phyloP scores from a whole-genome alignment of 768 basidiomycete genomes.

The Xerocomellus dryophilus region DNA sequence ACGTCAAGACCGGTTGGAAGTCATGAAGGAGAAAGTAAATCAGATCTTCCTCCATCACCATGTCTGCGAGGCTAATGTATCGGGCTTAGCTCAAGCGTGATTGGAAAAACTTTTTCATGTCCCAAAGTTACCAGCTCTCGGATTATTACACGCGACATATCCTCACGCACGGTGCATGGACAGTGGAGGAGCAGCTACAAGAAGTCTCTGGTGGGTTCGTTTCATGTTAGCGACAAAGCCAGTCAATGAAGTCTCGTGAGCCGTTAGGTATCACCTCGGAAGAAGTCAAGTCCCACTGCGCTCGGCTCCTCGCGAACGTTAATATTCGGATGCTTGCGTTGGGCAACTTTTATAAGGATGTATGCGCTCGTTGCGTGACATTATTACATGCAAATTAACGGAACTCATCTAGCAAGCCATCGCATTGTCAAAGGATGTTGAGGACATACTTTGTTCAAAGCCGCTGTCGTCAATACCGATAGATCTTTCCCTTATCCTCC shows the following conservation, averaged over 20 bases:
- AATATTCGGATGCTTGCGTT: slow-evolving; percentile 71
- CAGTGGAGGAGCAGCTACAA: slow-evolving; percentile 68
- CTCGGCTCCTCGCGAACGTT: slow-evolving; percentile 56
- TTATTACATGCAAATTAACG: neutral
- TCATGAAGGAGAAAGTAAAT: slow-evolving; percentile 80
- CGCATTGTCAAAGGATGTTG: slow-evolving; percentile 65
- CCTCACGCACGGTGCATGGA: slow-evolving; percentile 70
- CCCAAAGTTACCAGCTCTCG: slow-evolving; percentile 76
- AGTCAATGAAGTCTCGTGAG: neutral
- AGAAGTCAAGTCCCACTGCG: slow-evolving; percentile 64
- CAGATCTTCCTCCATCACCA: slow-evolving; percentile 10
- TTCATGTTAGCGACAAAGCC: neutral
- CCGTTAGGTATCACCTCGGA: slow-evolving; percentile 62
- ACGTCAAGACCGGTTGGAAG: slow-evolving; percentile 65
- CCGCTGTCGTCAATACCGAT: slow-evolving; percentile 41
- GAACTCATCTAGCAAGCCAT: slow-evolving; percentile 63
- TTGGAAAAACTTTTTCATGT: slow-evolving; percentile 85
- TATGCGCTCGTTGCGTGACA: slow-evolving; percentile 35
- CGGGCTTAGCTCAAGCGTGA: slow-evolving; percentile 60
- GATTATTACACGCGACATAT: slow-evolving; percentile 74
- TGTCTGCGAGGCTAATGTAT: neutral
- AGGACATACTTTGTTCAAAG: slow-evolving; percentile 57
- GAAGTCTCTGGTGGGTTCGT: slow-evolving; percentile 65
- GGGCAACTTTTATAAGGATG: slow-evolving; percentile 85
- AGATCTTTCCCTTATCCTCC: slow-evolving; percentile 58